Evolutionary conservation across 495 filamentous ascomycete species (phyloP), one percentile per base, ranked within the genome.

Genomic region (Talaromyces borbonicus): DNA sequence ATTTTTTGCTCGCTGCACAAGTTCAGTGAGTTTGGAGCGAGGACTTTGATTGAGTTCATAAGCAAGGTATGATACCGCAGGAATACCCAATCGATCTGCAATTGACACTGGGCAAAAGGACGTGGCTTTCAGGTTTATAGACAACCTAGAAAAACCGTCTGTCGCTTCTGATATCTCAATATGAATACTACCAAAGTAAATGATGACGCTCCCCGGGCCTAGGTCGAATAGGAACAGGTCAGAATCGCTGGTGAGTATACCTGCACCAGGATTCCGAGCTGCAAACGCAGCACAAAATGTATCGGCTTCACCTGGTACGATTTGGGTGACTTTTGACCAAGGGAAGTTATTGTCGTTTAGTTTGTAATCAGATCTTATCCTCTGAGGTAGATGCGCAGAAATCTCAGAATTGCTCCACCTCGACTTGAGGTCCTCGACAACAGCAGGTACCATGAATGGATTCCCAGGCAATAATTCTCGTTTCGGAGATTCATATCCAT

Each of bases 221-320:
- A 86, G 65, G 38, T 85, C 71, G 53, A 85, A 71, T 0, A 86
- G 67, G 16, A 87, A 63, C n/a, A 88, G 66, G 52, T 90, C 85
- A 0, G 85, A 88, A 53, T 90, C 85, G 19, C 70, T 74, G 6
- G 84, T 86, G 8, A 90, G 53, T 20, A 86, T 57, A 3, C 66
- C 61, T 0, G 72, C 71, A 3, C 72, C 76, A 1, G 27, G 19
- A 37, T 69, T 59, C 2, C 58, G 38, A n/a, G 59, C 67, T n/a
- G 77, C 59, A 36, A 74, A 61, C 25, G 63, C 51, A 8, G 80
- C 84, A 61, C 84, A 88, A 52, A 74, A 82, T 4, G 60, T 54
- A 53, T 90, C 84, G 15, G 85, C 85, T 57, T 90, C 85, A 0
- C 82, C 83, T 0, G 81, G 71, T 1, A 85, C 76, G 31, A 85